Conservation (phyloP, 805 yeast genomes). For the Zygotorulaspora danielsina region DNA sequence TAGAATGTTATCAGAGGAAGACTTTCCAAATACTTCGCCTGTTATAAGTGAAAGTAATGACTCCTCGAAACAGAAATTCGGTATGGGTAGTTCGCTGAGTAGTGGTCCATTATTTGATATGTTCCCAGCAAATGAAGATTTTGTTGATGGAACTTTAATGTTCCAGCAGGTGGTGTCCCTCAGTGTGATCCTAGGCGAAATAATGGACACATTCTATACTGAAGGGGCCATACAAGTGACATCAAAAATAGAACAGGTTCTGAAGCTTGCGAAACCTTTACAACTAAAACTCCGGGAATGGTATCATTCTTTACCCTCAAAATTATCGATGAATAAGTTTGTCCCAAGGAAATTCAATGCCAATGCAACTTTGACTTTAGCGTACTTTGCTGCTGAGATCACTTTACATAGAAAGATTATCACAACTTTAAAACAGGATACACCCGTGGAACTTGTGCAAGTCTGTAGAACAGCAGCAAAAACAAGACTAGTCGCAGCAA, state of each 20-base stretch:
- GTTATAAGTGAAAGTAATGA: constrained; percentile 16
- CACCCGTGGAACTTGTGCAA: constrained; percentile 50
- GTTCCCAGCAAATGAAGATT: constrained; percentile 45
- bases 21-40: constrained; percentile 67
- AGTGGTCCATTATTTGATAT: constrained; percentile 27
- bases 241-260: constrained; percentile 58
- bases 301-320: constrained; percentile 68
- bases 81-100: constrained; percentile 13
- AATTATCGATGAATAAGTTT: constrained; percentile 57
- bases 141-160: constrained; percentile 62
- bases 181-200: constrained; percentile 65
- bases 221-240: constrained; percentile 57
- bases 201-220: constrained; percentile 67
- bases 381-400: constrained; percentile 86
- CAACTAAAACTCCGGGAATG: constrained; percentile 67
- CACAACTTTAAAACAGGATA: constrained; percentile 42
- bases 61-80: constrained; percentile 2
- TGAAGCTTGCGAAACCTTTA: constrained; percentile 75
- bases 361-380: constrained; percentile 73
- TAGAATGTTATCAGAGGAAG: constrained; percentile 57
- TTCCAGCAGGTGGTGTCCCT: constrained; percentile 66
- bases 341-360: constrained; percentile 62
- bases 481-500: constrained; percentile 74
- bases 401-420: constrained; percentile 78
- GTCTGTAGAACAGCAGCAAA: constrained; percentile 85